phyloP scores from a whole-genome alignment of 495 filamentous ascomycete genomes.

The Baudoinia panamericana region DNA sequence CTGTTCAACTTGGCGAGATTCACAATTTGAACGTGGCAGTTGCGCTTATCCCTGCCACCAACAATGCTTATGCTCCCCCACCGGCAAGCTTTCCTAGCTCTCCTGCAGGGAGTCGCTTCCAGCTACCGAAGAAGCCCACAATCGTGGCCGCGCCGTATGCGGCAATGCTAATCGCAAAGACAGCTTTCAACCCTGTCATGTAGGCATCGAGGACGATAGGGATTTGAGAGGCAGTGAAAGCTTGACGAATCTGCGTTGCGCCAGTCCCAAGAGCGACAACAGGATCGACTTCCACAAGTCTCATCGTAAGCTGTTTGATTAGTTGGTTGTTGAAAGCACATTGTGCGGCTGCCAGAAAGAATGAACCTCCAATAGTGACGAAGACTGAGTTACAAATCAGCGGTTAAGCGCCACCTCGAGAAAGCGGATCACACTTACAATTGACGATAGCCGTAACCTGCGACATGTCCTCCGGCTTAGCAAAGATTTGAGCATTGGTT shows the following conservation, averaged over 20 bases:
- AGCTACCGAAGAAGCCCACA: no score
- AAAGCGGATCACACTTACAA: slow-evolving; percentile 2
- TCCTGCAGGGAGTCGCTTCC: no score
- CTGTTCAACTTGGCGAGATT: no score
- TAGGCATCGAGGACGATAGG: slow-evolving; percentile 43
- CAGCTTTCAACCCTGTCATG: slow-evolving; percentile 42
- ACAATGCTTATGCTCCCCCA: no score
- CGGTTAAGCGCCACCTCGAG: background rate
- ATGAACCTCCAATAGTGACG: slow-evolving; percentile 21
- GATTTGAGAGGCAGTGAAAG: slow-evolving; percentile 35
- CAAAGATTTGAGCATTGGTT: slow-evolving; percentile 19
- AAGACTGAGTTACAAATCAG: no score
- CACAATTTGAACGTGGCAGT: no score
- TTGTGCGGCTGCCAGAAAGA: slow-evolving; percentile 20
- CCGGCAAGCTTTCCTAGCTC: no score
- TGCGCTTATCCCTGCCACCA: no score
- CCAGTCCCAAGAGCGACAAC: slow-evolving; percentile 34
- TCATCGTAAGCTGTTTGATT: background rate
- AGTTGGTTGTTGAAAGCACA: slow-evolving; percentile 22
- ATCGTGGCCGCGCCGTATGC: no score
- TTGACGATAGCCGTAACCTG: slow-evolving; percentile 19
- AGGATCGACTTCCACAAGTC: slow-evolving; percentile 27
- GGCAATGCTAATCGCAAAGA: slow-evolving; percentile 34
- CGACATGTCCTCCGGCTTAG: slow-evolving; percentile 18
- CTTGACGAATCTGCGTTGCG: slow-evolving; percentile 37